A percentile compares a stretch with the other conserved stretches of the same genome.
phyloP scores from a whole-genome alignment of 1,284 basidiomycete genomes.

The Ceratobasidium sp. region DNA sequence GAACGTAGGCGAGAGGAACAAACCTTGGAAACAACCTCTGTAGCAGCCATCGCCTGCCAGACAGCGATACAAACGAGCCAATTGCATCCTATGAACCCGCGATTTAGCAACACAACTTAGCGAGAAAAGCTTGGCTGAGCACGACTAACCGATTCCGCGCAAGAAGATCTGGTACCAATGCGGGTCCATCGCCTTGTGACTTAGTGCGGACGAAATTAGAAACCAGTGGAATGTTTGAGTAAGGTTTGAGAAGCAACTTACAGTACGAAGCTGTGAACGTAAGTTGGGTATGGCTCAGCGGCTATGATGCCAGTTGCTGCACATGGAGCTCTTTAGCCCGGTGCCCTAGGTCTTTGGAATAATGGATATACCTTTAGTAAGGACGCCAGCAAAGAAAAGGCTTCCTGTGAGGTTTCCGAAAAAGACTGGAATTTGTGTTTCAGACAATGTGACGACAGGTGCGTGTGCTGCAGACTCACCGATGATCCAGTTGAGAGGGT shows the following conservation, averaged over 20 bases:
- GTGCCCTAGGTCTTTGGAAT: constrained; percentile 1
- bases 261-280: constrained; percentile 65
- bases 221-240: neutral
- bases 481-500: constrained; percentile 73
- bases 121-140: neutral
- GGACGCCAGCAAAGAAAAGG: constrained; percentile 73
- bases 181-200: constrained; percentile 71
- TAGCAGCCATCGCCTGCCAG: constrained; percentile 80
- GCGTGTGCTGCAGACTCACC: too few relatives aligned
- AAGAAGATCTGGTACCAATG: constrained; percentile 79
- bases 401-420: constrained; percentile 78
- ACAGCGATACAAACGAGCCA: constrained; percentile 82
- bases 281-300: constrained; percentile 65
- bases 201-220: constrained; percentile 49
- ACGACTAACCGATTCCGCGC: constrained; percentile 66
- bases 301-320: constrained; percentile 69
- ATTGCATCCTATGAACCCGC: constrained; percentile 67
- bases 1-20: constrained; percentile 8
- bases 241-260: constrained; percentile 52
- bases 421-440: constrained; percentile 59
- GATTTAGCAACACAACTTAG: too few relatives aligned
- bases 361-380: constrained; percentile 66
- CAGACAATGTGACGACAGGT: neutral
- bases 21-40: constrained; percentile 77
- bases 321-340: constrained; percentile 6